A percentile compares a stretch with the other conserved stretches of the same genome.
phyloP scores from a whole-genome alignment of 179 eudicot genomes.

The Heliamphora pulchella region DNA sequence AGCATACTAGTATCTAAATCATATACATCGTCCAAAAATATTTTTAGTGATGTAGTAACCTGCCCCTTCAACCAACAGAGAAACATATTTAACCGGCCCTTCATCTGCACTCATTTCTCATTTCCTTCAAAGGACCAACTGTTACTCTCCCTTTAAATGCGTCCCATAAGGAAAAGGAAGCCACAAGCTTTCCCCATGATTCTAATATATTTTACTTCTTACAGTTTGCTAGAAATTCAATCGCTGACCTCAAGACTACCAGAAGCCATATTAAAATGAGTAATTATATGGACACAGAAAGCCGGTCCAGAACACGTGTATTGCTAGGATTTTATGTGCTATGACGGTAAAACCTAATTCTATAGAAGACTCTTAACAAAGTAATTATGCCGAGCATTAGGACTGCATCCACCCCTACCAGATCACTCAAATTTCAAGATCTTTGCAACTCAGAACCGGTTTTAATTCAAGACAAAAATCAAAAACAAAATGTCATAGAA shows the following conservation, averaged over 20 bases:
- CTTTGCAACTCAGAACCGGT: no score
- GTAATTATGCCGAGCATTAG: no score
- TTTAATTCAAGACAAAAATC: background rate
- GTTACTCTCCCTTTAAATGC: background rate
- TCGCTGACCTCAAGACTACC: background rate
- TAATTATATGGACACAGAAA: no score
- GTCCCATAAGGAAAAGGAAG: background rate
- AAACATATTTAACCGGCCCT: background rate
- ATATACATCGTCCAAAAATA: background rate
- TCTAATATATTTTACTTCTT: constrained; percentile 3
- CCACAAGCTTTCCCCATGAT: background rate
- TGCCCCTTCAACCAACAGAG: constrained; percentile 9
- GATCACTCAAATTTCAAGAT: background rate
- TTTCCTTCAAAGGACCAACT: background rate
- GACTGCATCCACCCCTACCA: background rate
- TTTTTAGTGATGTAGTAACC: background rate
- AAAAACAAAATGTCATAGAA: background rate
- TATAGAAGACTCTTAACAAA: no score
- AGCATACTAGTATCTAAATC: background rate
- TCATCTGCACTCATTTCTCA: background rate
- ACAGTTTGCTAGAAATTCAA: background rate
- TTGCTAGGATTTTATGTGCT: no score
- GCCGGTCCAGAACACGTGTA: no score
- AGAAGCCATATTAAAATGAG: background rate
- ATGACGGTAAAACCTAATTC: no score